Percentiles rank a stretch among this genome's conserved stretches.
Evolutionary conservation across 2,329 filamentous ascomycete genomes (phyloP).

Genomic region (Ophiostoma novo-ulmi): DNA sequence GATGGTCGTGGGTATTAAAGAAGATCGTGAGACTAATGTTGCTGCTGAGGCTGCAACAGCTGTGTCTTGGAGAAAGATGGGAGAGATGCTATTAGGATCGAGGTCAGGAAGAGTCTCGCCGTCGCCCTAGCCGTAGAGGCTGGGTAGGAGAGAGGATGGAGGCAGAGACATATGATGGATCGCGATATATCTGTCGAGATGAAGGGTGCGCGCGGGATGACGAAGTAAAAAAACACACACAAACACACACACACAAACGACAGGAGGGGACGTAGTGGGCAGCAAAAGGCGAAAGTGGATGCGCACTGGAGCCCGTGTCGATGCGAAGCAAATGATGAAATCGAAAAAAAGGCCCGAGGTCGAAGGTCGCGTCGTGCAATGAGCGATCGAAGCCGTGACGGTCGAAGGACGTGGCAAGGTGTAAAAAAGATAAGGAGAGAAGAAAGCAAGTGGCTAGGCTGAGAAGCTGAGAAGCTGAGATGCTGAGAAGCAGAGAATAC

Average conservation of each 20-base stretch:
- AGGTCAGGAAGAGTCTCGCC: slow-evolving; percentile 10
- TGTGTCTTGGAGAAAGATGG: neutral
- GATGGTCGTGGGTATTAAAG: neutral
- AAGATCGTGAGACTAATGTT: neutral
- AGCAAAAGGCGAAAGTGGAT: slow-evolving; percentile 8
- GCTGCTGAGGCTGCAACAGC: neutral
- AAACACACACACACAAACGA: neutral
- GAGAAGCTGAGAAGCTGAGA: neutral
- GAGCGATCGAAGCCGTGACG: neutral
- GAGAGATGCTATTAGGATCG: slow-evolving; percentile 26
- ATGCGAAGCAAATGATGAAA: neutral
- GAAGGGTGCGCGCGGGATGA: neutral
- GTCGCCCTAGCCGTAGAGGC: slow-evolving; percentile 28
- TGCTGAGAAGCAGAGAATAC: neutral
- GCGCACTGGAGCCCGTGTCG: slow-evolving; percentile 3
- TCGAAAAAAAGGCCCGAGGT: neutral
- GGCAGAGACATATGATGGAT: slow-evolving; percentile 23
- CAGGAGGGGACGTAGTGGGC: neutral
- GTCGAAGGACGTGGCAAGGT: neutral
- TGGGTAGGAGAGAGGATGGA: slow-evolving; percentile 24
- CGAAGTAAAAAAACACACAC: neutral
- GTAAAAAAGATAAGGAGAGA: neutral
- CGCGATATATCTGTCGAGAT: slow-evolving; percentile 6
- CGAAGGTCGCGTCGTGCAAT: neutral
- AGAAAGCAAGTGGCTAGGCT: neutral